These are phyloP conservation scores for Phytophthora europaea DNA, from an alignment of 352 stramenopile species.

Conservation along the genomic window DNA sequence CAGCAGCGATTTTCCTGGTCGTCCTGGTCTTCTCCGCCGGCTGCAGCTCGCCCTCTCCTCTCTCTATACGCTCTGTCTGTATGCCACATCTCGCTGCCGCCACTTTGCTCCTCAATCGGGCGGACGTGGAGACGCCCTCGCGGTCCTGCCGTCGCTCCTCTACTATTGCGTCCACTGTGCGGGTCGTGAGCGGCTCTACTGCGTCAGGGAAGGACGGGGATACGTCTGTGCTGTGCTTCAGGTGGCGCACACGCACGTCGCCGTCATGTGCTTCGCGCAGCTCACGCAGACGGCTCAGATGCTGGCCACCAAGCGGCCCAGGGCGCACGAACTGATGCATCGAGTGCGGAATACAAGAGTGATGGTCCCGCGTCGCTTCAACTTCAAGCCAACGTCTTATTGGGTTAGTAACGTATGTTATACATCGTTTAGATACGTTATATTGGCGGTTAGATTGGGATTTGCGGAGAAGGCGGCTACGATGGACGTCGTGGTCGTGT, in stretches of 20 bases:
- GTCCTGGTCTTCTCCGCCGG: conserved; percentile 15
- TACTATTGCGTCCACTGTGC: conserved; percentile 62
- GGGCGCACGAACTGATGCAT: conserved; percentile 37
- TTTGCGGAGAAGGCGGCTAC: conserved; percentile 22
- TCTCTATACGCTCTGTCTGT: conserved; percentile 60
- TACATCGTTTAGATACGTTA: neutral
- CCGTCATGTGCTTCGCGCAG: conserved; percentile 50
- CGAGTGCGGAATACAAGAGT: conserved; percentile 29
- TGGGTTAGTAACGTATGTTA: too few relatives aligned
- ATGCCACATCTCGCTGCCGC: conserved; percentile 50
- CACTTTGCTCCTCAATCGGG: conserved; percentile 50
- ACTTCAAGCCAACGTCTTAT: conserved; percentile 18
- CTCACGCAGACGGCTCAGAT: conserved; percentile 55
- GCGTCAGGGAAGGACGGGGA: neutral
- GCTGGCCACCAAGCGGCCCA: conserved; percentile 56
- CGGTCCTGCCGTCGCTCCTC: conserved; percentile 35
- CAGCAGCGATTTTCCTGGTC: conserved; percentile 43
- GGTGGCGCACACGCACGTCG: conserved; percentile 48
- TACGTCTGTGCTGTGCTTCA: conserved; percentile 14
- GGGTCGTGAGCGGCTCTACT: conserved; percentile 6
- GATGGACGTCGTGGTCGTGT: conserved; percentile 64
- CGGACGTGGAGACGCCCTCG: conserved; percentile 27
- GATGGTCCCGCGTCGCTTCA: conserved; percentile 31
- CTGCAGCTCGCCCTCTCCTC: neutral
- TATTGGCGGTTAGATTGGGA: conserved; percentile 2